A percentile compares a stretch with the other conserved stretches of the same genome.
These are phyloP conservation scores for Pleochaeta shiraiana DNA, from an alignment of 2,329 filamentous ascomycete genomes.

Conservation along the genomic window DNA sequence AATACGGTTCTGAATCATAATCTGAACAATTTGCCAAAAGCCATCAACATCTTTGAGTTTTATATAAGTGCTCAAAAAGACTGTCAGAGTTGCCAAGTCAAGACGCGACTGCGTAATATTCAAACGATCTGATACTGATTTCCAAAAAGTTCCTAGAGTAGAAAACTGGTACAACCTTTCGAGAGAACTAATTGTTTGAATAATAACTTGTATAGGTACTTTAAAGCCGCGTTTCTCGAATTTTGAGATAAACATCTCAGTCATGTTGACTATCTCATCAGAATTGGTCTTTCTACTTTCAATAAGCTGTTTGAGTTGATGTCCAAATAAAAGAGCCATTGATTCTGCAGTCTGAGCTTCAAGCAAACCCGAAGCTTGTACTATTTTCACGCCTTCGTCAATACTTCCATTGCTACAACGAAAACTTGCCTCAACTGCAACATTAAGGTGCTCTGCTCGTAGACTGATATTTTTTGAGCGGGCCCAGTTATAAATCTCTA, in stretches of 20 bases:
- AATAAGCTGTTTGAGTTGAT: constrained; percentile 10
- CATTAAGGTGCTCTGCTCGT: constrained; percentile 7
- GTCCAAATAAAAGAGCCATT: constrained; percentile 11
- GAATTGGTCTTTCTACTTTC: constrained; percentile 3
- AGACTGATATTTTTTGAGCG: constrained; percentile 7
- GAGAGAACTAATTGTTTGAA: constrained; percentile 13
- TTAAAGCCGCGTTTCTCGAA: constrained; percentile 10
- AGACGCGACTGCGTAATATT: constrained; percentile 7
- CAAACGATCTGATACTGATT: constrained; percentile 10
- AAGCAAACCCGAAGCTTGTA: constrained; percentile 10
- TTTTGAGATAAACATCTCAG: constrained; percentile 8
- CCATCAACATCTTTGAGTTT: constrained; percentile 10
- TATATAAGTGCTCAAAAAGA: constrained; percentile 15
- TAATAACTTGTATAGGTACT: constrained; percentile 12
- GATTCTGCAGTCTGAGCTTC: constrained; percentile 10
- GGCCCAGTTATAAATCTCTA: constrained; percentile 14
- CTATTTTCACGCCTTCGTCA: constrained; percentile 8
- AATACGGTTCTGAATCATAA: constrained; percentile 11
- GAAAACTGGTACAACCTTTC: constrained; percentile 8
- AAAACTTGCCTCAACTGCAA: constrained; percentile 15
- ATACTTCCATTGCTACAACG: constrained; percentile 7
- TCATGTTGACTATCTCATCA: constrained; percentile 5
- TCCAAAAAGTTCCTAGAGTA: constrained; percentile 16
- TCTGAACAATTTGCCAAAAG: constrained; percentile 13
- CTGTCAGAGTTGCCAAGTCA: constrained; percentile 12